Base-by-base conservation (phyloP, 1,284 basidiomycete species). In the Marasmius oreades region DNA sequence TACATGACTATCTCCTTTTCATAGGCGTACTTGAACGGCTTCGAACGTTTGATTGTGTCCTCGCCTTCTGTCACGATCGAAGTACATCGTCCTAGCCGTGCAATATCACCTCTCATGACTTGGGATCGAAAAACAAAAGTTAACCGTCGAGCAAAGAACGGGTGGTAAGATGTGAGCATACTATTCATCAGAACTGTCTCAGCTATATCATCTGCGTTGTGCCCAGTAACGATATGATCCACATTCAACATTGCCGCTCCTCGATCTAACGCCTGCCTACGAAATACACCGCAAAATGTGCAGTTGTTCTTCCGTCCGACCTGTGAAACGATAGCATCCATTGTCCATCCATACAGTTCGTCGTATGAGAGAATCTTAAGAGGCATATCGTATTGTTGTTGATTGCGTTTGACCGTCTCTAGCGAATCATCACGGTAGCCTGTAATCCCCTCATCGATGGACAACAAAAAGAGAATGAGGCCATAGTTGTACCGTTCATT, bases 1-100 rank as follows among this genome's bases (percentile, higher is more conserved):
- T 7, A 93, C 95, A 99, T 98, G 62, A 99, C 96, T 46, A 99
- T 99, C 73, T 99, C 96, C 75, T 99, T 99, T 75, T 99, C 97
- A 68, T 99, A 99, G 0, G 95, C 90, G 67, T 98, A 95, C 72
- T 98, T 99, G 82, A 99, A 99, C 2, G 96, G 96, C 74, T 99
- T 99, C 59, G 92, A 95, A 47, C 97, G 84, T 70, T 88, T 93
- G 69, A 99, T 98, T 0, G 93, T 96, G 66, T 95, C 92, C 69
- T 95, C 93, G 36, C 92, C 91, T 67, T 93, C 87, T 0, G 95
- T 95, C 54, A 93, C 95, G 57, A 99, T 96, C 46, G 89, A 81
- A 0, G 96, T 99, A 71, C 96, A 99, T 52, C 96, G 81, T 14
- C 93, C 92, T 5, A 99, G 79, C 28, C 96, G 84, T 6, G 95